phyloP scores from a whole-genome alignment of 208 protist species.

The Endotrypanum monterogeii region DNA sequence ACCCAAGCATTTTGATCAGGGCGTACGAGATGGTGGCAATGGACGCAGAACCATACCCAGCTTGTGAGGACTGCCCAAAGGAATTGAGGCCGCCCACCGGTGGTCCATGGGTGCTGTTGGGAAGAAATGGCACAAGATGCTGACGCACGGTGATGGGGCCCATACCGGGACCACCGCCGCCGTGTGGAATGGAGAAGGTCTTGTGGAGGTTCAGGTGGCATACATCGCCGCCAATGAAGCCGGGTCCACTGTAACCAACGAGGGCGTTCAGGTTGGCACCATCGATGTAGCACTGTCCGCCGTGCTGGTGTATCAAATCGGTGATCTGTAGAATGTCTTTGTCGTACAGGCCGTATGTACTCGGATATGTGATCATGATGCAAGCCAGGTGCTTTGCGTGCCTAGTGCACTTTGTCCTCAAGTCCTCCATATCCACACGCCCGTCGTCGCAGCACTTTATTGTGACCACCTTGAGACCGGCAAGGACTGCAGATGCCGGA shows the following conservation, averaged over 20 bases:
- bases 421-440: constrained; percentile 93
- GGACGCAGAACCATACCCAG: constrained; percentile 93
- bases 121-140: constrained; percentile 95
- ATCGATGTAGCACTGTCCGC: constrained; percentile 98
- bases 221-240: constrained; percentile 97
- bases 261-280: constrained; percentile 99
- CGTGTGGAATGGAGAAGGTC: constrained; percentile 98
- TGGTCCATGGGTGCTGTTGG: constrained; percentile 71
- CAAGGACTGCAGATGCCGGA: constrained; percentile 96
- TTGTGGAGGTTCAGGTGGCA: constrained; percentile 99
- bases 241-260: constrained; percentile 95
- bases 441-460: constrained; percentile 93
- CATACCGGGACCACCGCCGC: constrained; percentile 97
- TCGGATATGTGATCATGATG: constrained; percentile 99
- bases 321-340: constrained; percentile 90
- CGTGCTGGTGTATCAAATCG: constrained; percentile 87
- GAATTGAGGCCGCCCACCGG: constrained; percentile 57
- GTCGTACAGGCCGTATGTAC: constrained; percentile 98
- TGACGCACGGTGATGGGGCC: constrained; percentile 96
- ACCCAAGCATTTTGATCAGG: constrained; percentile 96
- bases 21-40: constrained; percentile 97
- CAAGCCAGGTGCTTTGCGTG: constrained; percentile 92
- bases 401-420: constrained; percentile 90
- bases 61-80: constrained; percentile 93
- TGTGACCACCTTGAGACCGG: constrained; percentile 89